Evolutionary conservation across 495 filamentous ascomycete species (phyloP).

Genomic region (Podospora didyma): DNA sequence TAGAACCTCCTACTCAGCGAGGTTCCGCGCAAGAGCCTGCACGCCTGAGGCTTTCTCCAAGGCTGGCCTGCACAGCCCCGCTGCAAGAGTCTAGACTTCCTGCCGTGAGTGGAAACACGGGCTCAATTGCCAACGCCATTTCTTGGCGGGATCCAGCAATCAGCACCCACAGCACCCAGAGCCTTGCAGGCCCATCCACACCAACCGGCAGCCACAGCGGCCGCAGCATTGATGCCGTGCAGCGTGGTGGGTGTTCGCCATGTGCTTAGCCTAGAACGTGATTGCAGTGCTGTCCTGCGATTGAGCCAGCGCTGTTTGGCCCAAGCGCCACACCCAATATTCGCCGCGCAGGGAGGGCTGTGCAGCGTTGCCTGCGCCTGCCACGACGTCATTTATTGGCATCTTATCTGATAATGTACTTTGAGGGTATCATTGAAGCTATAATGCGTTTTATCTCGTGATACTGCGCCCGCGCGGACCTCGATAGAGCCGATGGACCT

Average conservation of each 20-base stretch:
- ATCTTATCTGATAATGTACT: no score
- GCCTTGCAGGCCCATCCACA: not conserved
- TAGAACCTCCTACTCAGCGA: not conserved
- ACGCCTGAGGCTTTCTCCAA: not conserved
- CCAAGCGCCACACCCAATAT: not conserved
- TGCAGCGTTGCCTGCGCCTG: not conserved
- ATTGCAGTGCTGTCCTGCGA: no score
- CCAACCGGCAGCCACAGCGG: not conserved
- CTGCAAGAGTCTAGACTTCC: not conserved
- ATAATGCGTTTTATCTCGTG: no score
- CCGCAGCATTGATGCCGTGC: not conserved
- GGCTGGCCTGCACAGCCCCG: not conserved
- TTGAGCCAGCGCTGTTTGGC: not conserved
- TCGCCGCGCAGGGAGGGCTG: not conserved
- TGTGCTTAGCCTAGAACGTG: no score
- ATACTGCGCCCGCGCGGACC: no score
- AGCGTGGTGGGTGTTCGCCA: no score
- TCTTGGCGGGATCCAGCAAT: not conserved
- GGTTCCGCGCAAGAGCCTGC: not conserved
- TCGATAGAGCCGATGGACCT: no score
- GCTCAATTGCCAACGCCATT: not conserved
- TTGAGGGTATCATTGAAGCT: no score
- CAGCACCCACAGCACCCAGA: not conserved
- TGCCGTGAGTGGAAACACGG: not conserved
- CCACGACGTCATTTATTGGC: not conserved